Evolutionary conservation across 2,329 filamentous ascomycete genomes (phyloP).

Genomic region (Colletotrichum brevisporum): DNA sequence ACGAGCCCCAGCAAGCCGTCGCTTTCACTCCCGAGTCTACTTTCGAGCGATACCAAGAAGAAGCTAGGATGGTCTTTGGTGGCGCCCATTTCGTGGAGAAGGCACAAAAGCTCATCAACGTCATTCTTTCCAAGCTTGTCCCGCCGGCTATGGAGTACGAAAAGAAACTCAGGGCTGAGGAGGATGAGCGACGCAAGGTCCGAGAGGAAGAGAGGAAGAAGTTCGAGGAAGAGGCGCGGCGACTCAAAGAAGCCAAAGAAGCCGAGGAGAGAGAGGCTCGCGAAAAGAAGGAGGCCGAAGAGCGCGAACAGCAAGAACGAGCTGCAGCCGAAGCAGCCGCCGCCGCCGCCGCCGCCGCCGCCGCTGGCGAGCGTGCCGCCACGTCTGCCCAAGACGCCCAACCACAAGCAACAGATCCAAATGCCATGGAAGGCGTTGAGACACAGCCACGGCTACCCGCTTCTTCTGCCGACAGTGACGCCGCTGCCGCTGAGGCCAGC

Average conservation of each 20-base stretch:
- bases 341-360: conserved; percentile 56
- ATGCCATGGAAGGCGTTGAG: conserved; percentile 85
- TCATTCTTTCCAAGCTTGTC: conserved; percentile 80
- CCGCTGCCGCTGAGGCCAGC: conserved; percentile 48
- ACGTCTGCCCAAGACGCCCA: conserved; percentile 44
- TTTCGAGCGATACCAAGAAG: conserved; percentile 86
- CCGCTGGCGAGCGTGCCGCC: conserved; percentile 49
- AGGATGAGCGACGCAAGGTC: conserved; percentile 63
- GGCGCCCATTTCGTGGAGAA: conserved; percentile 74
- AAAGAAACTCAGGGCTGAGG: conserved; percentile 76
- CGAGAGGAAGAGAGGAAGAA: conserved; percentile 72
- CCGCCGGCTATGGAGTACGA: conserved; percentile 88
- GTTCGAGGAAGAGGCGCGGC: conserved; percentile 75
- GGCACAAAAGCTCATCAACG: conserved; percentile 75
- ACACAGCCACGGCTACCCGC: conserved; percentile 55
- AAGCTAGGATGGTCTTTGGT: conserved; percentile 89
- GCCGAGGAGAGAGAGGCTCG: conserved; percentile 76
- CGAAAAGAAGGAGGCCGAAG: conserved; percentile 80
- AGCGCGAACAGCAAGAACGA: conserved; percentile 72
- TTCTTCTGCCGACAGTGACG: conserved; percentile 48
- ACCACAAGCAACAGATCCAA: conserved; percentile 51
- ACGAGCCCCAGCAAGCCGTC: conserved; percentile 81
- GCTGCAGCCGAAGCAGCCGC: conserved; percentile 73
- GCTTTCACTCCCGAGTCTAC: conserved; percentile 82
- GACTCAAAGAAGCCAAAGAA: conserved; percentile 78